These are phyloP conservation scores for Chenopodium suecicum DNA, from an alignment of 148 eudicot genomes.

Conservation along the genomic window DNA sequence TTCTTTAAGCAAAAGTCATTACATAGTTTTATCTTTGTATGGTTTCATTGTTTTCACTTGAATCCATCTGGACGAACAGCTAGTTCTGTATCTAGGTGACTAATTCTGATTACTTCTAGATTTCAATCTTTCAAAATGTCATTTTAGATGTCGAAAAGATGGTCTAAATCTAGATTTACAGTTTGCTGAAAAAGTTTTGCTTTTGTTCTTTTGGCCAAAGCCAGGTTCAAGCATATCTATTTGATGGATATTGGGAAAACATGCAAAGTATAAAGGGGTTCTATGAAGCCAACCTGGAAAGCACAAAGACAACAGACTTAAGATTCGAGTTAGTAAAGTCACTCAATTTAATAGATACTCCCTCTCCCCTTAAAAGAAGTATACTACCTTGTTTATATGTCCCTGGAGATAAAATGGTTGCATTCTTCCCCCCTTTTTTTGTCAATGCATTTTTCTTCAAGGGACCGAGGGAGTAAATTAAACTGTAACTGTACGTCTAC, in stretches of 20 bases:
- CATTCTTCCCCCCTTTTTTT: not conserved
- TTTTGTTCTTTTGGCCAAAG: constrained; percentile 8
- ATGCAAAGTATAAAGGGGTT: constrained; percentile 70
- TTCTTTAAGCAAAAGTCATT: not conserved
- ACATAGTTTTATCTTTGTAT: too few species aligned
- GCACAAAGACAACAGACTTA: constrained; percentile 39
- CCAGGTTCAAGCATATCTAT: constrained; percentile 63
- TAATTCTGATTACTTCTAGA: not conserved
- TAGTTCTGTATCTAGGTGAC: not conserved
- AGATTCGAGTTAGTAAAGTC: constrained; percentile 51
- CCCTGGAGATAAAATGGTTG: too few species aligned
- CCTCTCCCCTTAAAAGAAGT: not conserved
- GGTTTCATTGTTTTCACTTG: not conserved
- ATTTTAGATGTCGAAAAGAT: not conserved
- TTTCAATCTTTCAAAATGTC: not conserved
- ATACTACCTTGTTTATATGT: not conserved
- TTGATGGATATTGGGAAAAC: constrained; percentile 75
- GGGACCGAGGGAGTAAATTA: not conserved
- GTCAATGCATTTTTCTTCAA: not conserved
- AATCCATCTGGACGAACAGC: not conserved
- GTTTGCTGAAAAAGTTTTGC: not conserved
- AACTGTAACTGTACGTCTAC: not conserved
- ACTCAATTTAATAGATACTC: not conserved
- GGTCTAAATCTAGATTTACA: not conserved
- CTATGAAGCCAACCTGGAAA: constrained; percentile 66